Conservation (phyloP, 1,139 yeast genomes). For the Candida smagusa region DNA sequence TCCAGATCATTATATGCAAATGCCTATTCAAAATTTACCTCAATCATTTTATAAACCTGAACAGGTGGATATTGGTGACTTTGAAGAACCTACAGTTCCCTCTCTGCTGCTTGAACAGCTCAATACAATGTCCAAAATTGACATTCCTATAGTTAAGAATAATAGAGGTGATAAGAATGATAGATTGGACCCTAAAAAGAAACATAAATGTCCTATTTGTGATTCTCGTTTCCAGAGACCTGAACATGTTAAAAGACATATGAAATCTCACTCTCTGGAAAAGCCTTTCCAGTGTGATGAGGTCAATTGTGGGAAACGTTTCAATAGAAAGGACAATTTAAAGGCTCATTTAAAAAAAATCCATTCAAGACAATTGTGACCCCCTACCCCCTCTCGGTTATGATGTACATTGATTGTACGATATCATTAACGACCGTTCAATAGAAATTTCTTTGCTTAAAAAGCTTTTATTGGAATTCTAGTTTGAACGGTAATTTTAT, state of each 20-base stretch:
- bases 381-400: not conserved
- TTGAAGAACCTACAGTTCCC: conserved; percentile 11
- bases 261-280: conserved; percentile 83
- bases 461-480: no score
- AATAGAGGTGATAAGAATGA: conserved; percentile 22
- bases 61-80: conserved; percentile 6
- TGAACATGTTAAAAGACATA: conserved; percentile 88
- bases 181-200: conserved; percentile 54
- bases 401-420: no score
- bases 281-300: conserved; percentile 78
- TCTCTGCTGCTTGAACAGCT: conserved; percentile 12
- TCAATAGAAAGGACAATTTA: conserved; percentile 48
- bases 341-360: conserved; percentile 69
- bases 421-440: no score
- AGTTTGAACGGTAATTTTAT: no score
- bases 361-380: conserved; percentile 30
- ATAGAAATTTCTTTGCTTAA: no score
- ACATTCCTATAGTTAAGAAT: conserved; percentile 15
- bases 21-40: not conserved
- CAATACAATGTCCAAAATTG: conserved; percentile 13
- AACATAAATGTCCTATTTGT: conserved; percentile 77
- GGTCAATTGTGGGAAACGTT: conserved; percentile 72
- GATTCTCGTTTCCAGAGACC: conserved; percentile 78
- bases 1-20: conserved; percentile 1
- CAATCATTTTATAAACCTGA: conserved; percentile 4